Conservation (phyloP, 768 basidiomycete species). For the Lactifluus rugatus region DNA sequence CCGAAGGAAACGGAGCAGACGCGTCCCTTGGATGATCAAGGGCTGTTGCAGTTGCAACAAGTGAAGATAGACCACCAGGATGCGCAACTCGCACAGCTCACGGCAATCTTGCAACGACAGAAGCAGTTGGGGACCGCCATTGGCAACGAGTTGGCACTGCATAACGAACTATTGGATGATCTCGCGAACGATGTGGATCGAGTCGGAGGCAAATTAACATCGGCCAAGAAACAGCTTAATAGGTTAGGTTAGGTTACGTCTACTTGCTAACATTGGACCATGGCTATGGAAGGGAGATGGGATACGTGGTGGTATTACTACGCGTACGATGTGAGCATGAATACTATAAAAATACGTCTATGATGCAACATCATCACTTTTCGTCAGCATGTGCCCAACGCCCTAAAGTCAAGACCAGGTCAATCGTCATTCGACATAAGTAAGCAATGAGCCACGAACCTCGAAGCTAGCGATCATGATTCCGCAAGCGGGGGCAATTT, state of each 20-base stretch:
- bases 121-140: conserved; percentile 83
- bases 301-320: conserved; percentile 6
- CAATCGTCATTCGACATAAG: not conserved
- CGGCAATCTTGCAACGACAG: conserved; percentile 76
- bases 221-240: conserved; percentile 75
- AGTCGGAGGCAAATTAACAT: conserved; percentile 68
- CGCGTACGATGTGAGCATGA: not conserved
- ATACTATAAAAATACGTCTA: conserved; percentile 8
- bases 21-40: conserved; percentile 77
- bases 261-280: no score
- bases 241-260: conserved; percentile 43
- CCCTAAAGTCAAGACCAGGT: conserved; percentile 35
- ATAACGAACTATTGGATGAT: conserved; percentile 81
- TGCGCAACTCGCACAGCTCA: conserved; percentile 64
- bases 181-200: conserved; percentile 67
- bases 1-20: conserved; percentile 73
- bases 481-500: conserved; percentile 96
- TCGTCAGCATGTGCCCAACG: conserved; percentile 41
- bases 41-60: conserved; percentile 71
- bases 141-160: conserved; percentile 65
- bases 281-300: not conserved
- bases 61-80: conserved; percentile 80
- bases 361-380: conserved; percentile 21
- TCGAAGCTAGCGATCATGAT: conserved; percentile 98
- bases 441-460: conserved; percentile 32